A percentile compares a stretch with the other conserved stretches of the same genome.
phyloP scores from a whole-genome alignment of 495 filamentous ascomycete genomes.

The Cairneyella variabilis region DNA sequence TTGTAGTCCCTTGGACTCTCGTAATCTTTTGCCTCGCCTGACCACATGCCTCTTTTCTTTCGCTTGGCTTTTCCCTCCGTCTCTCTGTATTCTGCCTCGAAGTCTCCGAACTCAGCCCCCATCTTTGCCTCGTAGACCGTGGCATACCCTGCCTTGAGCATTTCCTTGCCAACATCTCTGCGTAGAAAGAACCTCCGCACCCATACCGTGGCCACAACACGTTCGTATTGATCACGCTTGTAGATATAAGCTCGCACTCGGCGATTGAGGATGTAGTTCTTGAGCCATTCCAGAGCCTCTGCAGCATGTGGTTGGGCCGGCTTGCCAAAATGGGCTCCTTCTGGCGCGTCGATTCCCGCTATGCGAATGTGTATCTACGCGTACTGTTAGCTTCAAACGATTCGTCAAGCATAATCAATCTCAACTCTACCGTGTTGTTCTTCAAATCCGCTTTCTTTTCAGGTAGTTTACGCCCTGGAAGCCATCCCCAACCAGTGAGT shows the following conservation, averaged over 20 bases:
- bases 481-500: constrained; percentile 86
- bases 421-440: constrained; percentile 65
- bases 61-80: constrained; percentile 70
- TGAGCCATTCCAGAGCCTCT: constrained; percentile 78
- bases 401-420: too few species aligned
- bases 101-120: constrained; percentile 77
- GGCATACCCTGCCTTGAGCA: constrained; percentile 79
- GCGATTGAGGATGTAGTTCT: constrained; percentile 63
- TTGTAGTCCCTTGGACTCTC: constrained; percentile 90
- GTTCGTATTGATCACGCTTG: constrained; percentile 84
- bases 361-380: constrained; percentile 75
- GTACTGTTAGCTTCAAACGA: constrained; percentile 18
- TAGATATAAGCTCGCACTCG: constrained; percentile 78
- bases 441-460: constrained; percentile 60
- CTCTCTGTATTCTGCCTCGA: constrained; percentile 59
- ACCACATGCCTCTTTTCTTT: constrained; percentile 76
- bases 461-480: constrained; percentile 62
- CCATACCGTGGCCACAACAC: constrained; percentile 81
- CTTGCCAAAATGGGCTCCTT: constrained; percentile 85
- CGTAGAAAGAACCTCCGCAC: constrained; percentile 60
- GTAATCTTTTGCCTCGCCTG: constrained; percentile 45
- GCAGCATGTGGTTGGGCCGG: constrained; percentile 78
- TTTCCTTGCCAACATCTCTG: constrained; percentile 82
- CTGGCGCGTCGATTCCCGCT: constrained; percentile 90
- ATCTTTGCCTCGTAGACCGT: constrained; percentile 89